Base-by-base conservation (phyloP, 805 yeast genomes). In the Monosporozyma servazzii region DNA sequence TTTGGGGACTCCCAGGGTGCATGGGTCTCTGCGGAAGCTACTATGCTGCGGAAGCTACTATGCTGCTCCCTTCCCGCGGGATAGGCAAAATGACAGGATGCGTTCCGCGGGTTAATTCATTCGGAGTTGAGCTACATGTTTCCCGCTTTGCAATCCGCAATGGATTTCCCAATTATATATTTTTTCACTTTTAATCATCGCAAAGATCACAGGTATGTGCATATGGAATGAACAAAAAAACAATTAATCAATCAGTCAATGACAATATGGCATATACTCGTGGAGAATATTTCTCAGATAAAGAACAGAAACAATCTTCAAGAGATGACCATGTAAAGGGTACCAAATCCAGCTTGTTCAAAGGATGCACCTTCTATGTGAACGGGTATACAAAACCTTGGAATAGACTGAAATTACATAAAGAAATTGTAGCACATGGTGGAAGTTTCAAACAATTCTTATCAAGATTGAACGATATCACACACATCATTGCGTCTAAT, bases 301-400 rank as follows among this genome's bases (percentile, higher is more conserved):
- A 65, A 49, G 54, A 51, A 33, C 44, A 45, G 5, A 57, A 56
- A 50, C 69, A 56, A 53, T 55, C 18, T 40, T 65, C 45, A 48
- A 60, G 59, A 44, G 65, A 65, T 53, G 55, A 53, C 23, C 45
- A 47, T 15, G 51, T 58, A n/a, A 51, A 58, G 13, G 47, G 47
- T 9, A 5, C 20, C 10, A 33, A 41, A 18, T 27, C 46, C 4
- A 30, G 48, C 46, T 10, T 89, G 4, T 51, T 91, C 62, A 60
- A 70, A 37, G 80, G 76, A 1, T 86, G 90, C 63, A 67, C 72
- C 1, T 74, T 91, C 4, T 82, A 85, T 64, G 88, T 91, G n/a
- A 90, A 89, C 60, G 99, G 99, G 0, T 81, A 85, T 60, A 91
- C 98, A 0, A 70, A 68, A 2, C 98, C 98, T 0, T 48, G 51